These are phyloP conservation scores for Keithomyces neogunnii DNA, from an alignment of 2,329 filamentous ascomycete genomes.

Conservation along the genomic window DNA sequence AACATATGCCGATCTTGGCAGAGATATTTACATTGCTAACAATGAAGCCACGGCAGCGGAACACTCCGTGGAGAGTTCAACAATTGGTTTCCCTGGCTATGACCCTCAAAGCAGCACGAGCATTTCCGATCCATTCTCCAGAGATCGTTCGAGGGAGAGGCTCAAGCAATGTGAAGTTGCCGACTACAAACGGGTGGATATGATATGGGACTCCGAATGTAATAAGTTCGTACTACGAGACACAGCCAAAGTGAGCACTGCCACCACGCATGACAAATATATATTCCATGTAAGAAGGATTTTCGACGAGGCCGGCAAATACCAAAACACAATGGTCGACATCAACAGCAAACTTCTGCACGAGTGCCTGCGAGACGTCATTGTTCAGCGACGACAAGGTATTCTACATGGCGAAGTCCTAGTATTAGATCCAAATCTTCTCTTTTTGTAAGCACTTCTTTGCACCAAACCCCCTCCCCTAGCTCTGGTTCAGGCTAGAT, in stretches of 20 bases:
- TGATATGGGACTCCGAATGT: constrained; percentile 42
- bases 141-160: neutral
- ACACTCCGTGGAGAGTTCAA: too few relatives aligned
- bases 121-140: neutral
- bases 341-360: constrained; percentile 77
- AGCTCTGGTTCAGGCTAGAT: too few relatives aligned
- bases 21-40: too few relatives aligned
- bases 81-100: too few relatives aligned
- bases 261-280: constrained; percentile 64
- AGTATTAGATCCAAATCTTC: constrained; percentile 60
- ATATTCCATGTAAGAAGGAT: constrained; percentile 75
- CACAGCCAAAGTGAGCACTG: constrained; percentile 35
- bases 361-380: constrained; percentile 43
- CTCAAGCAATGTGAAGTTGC: constrained; percentile 16
- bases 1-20: too few relatives aligned
- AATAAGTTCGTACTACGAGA: constrained; percentile 48
- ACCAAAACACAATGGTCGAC: constrained; percentile 63
- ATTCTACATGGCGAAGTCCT: constrained; percentile 75
- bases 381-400: constrained; percentile 39
- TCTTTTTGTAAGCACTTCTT: constrained; percentile 46
- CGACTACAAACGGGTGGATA: constrained; percentile 44
- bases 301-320: constrained; percentile 81
- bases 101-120: too few relatives aligned
- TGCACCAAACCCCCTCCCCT: neutral
- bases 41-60: too few relatives aligned